Base-by-base conservation (phyloP, 1,139 yeast genomes). In the Geotrichum australiense region DNA sequence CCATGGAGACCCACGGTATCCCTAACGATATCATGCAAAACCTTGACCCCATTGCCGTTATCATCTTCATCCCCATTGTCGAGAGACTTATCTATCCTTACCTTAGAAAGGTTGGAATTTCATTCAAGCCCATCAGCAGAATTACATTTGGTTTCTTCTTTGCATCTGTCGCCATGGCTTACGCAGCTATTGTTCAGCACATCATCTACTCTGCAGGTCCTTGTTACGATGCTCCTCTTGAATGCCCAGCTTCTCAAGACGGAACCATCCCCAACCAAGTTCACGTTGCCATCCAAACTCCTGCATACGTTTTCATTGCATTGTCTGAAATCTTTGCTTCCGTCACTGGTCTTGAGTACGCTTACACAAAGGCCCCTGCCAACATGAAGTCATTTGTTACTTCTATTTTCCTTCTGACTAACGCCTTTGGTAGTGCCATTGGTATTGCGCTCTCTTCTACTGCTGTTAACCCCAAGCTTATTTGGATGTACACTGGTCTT, bases 171-270 rank as follows among this genome's bases (percentile, higher is more conserved):
- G 73, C 94, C 29, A 81, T 83, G 79, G 73, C 78, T 26, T 77
- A 80, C 57, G 93, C 94, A 43, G 91, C 94, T 12, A 78, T 83
- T 35, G 71, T 84, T 50, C 96, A 87, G 65, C 76, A 78, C 57
- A 68, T 68, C 57, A 78, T 86, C 49, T 86, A 85, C 66, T 59
- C 65, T 38, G 69, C 83, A 4, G 86, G 86, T 18, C 91, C 91
- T 47, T 85, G 94, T 71, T 84, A 78, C 53, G 74, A 77, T 47
- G 51, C 57, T 43, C 89, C 91, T 35, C 56, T 54, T 12, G 21
- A 20, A 10, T 30, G 35, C 19, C 35, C 40, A 22, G 40, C 40
- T 8, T 37, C 40, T 14, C 35, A 58, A 30, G 66, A 53, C 46
- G 62, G 57, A 31, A 32, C 48, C 16, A 57, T 64, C 28, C 78